These are phyloP conservation scores for Pleochaeta shiraiana DNA, from an alignment of 2,329 filamentous ascomycete species.

Conservation along the genomic window DNA sequence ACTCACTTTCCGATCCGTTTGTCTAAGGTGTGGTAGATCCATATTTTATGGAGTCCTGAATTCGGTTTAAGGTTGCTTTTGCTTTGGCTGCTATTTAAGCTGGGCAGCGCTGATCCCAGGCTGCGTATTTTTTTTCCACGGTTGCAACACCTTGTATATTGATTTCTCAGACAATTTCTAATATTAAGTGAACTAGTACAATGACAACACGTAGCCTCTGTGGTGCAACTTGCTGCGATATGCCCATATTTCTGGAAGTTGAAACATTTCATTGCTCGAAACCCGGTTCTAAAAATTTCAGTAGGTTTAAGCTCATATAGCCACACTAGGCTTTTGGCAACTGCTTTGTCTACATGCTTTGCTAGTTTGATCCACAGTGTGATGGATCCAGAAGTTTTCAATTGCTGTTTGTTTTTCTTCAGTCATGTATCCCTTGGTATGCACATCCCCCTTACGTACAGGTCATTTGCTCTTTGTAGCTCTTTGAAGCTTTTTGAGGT, in stretches of 20 bases:
- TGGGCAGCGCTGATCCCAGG: not conserved
- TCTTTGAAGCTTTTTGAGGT: not conserved
- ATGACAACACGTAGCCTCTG: not conserved
- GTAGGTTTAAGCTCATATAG: not conserved
- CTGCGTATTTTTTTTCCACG: not conserved
- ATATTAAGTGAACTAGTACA: not conserved
- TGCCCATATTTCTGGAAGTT: not conserved
- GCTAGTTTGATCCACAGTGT: not conserved
- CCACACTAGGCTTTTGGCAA: not conserved
- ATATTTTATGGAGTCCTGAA: not conserved
- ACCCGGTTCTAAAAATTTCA: not conserved
- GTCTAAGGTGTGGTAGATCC: not conserved
- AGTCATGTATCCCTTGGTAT: not conserved
- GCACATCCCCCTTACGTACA: not conserved
- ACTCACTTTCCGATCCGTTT: not conserved
- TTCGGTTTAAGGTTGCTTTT: not conserved
- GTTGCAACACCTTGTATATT: not conserved
- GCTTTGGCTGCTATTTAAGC: not conserved
- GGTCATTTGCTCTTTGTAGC: not conserved
- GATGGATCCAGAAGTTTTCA: not conserved
- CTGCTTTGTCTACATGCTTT: not conserved
- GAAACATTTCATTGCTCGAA: not conserved
- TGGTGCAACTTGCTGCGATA: not conserved
- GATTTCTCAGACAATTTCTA: not conserved
- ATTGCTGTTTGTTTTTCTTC: not conserved